Conservation (phyloP, 2,329 filamentous ascomycete species). For the Epichloe aotearoae region DNA sequence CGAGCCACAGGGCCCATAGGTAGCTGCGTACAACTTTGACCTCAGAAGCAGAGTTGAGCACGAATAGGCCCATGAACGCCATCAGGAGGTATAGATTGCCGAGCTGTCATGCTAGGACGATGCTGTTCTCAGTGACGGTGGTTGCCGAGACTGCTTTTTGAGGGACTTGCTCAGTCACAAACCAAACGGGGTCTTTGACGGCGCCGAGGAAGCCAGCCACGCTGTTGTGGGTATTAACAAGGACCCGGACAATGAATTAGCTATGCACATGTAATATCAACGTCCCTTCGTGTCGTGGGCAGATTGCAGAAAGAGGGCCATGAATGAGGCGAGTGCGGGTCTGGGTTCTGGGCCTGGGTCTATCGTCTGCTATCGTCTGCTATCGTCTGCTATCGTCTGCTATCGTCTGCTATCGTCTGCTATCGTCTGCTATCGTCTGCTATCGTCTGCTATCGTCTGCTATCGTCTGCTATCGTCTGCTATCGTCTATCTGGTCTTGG, state of each 20-base stretch:
- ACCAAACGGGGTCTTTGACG: slow-evolving; percentile 44
- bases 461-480: too few relatives aligned
- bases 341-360: neutral
- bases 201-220: slow-evolving; percentile 45
- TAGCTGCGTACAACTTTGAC: slow-evolving; percentile 53
- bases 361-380: too few relatives aligned
- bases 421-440: too few relatives aligned
- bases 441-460: too few relatives aligned
- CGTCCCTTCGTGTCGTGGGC: neutral
- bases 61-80: slow-evolving; percentile 47
- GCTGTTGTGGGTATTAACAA: slow-evolving; percentile 22
- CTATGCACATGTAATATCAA: slow-evolving; percentile 2
- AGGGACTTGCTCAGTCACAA: slow-evolving; percentile 49
- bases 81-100: slow-evolving; percentile 58
- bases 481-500: neutral
- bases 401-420: too few relatives aligned
- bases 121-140: slow-evolving; percentile 29
- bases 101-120: slow-evolving; percentile 51
- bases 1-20: slow-evolving; percentile 49
- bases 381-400: too few relatives aligned
- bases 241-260: slow-evolving; percentile 8
- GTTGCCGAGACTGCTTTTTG: slow-evolving; percentile 16
- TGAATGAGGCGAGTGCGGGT: neutral
- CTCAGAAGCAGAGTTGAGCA: slow-evolving; percentile 52
- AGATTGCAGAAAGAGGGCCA: neutral